Evolutionary conservation across 306 rosid genomes (phyloP).

Genomic region (Delonix regia): DNA sequence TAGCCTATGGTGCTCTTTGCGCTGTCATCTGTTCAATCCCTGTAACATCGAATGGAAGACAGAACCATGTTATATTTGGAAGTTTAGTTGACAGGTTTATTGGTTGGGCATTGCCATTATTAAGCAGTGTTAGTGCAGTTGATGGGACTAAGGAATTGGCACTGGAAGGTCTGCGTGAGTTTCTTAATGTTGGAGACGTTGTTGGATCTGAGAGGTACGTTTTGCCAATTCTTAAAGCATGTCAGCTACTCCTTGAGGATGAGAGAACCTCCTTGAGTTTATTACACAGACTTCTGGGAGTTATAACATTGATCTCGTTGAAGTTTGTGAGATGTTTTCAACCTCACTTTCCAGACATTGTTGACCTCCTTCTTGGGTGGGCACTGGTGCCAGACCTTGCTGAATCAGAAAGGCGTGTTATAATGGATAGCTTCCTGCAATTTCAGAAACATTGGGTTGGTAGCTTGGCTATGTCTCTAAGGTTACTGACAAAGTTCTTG

Average conservation of each 20-base stretch:
- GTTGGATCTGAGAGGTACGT: conserved; percentile 77
- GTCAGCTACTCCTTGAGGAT: conserved; percentile 88
- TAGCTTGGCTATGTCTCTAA: conserved; percentile 71
- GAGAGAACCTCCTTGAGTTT: conserved; percentile 84
- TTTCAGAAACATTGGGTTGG: conserved; percentile 98
- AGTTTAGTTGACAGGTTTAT: conserved; percentile 82
- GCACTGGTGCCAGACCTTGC: conserved; percentile 82
- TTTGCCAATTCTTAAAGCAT: conserved; percentile 83
- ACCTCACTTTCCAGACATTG: conserved; percentile 84
- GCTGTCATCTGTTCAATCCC: conserved; percentile 71
- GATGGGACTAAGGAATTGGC: conserved; percentile 74
- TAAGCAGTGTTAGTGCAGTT: conserved; percentile 55
- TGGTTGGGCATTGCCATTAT: conserved; percentile 88
- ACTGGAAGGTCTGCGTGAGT: conserved; percentile 77
- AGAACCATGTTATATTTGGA: conserved; percentile 70
- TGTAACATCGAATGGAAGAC: conserved; percentile 67
- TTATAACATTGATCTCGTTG: conserved; percentile 72
- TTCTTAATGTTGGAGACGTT: conserved; percentile 76
- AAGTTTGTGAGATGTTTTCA: conserved; percentile 81
- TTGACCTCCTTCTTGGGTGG: conserved; percentile 87
- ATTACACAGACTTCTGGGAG: conserved; percentile 68
- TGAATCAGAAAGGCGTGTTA: conserved; percentile 64
- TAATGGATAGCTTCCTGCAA: conserved; percentile 85
- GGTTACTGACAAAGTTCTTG: conserved; percentile 80
- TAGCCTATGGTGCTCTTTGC: conserved; percentile 81